These are phyloP conservation scores for Macrolepiota dolichaula DNA, from an alignment of 768 basidiomycete species.

Conservation along the genomic window DNA sequence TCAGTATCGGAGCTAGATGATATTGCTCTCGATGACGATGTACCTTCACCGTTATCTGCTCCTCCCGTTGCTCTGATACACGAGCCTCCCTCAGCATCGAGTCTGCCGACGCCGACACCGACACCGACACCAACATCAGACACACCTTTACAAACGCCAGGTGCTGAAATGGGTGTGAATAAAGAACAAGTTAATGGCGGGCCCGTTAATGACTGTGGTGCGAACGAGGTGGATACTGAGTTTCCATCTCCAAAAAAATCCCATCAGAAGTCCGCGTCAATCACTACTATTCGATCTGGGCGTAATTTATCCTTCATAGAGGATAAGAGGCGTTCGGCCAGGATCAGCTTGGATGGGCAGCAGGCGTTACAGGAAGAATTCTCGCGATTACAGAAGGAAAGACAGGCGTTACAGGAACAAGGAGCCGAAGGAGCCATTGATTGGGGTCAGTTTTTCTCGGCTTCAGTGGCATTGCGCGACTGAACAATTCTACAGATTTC, in stretches of 20 bases:
- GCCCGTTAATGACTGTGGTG: slow-evolving; percentile 12
- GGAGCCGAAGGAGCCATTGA: slow-evolving; percentile 53
- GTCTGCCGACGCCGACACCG: neutral
- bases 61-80: neutral
- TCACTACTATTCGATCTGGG: slow-evolving; percentile 50
- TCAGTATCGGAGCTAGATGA: slow-evolving; percentile 63
- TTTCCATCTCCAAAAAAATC: slow-evolving; percentile 17
- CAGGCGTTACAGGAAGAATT: slow-evolving; percentile 78
- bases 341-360: slow-evolving; percentile 48
- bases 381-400: slow-evolving; percentile 58
- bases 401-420: slow-evolving; percentile 34
- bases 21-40: slow-evolving; percentile 51
- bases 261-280: slow-evolving; percentile 67
- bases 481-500: slow-evolving; percentile 54
- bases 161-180: neutral
- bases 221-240: slow-evolving; percentile 3
- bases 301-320: slow-evolving; percentile 30
- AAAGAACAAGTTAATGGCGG: slow-evolving; percentile 6
- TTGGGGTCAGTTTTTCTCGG: slow-evolving; percentile 60
- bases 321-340: slow-evolving; percentile 36
- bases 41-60: slow-evolving; percentile 30
- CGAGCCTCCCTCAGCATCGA: neutral
- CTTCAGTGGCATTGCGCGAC: neutral
- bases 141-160: neutral
- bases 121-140: too few relatives aligned